Evolutionary conservation across 805 yeast genomes (phyloP).

Genomic region (Myxozyma lipomycoides): DNA sequence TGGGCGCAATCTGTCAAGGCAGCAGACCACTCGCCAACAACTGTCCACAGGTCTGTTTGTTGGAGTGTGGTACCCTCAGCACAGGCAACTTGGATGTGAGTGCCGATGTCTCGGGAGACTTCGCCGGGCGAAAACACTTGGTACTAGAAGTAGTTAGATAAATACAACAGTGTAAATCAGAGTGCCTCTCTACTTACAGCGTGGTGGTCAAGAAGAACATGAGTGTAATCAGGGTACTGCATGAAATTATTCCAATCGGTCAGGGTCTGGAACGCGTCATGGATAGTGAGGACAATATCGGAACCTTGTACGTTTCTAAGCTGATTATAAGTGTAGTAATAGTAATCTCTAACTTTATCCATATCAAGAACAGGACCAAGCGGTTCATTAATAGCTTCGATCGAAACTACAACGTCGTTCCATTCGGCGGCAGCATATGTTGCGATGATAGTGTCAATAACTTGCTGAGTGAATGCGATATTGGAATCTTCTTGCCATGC

Average conservation of each 20-base stretch:
- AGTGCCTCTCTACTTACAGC: conserved; percentile 4
- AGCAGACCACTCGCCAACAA: conserved; percentile 86
- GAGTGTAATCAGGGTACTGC: conserved; percentile 48
- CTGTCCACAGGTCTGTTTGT: conserved; percentile 49
- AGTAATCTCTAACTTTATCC: conserved; percentile 55
- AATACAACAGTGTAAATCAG: conserved; percentile 32
- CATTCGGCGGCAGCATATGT: conserved; percentile 62
- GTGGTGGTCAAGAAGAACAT: conserved; percentile 81
- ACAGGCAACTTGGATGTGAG: conserved; percentile 57
- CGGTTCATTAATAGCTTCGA: conserved; percentile 85
- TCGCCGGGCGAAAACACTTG: conserved; percentile 72
- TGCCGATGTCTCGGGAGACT: conserved; percentile 54
- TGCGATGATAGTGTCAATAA: conserved; percentile 49
- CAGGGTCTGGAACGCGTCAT: conserved; percentile 68
- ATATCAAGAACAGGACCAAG: conserved; percentile 64
- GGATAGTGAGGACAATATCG: conserved; percentile 52
- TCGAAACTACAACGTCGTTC: conserved; percentile 70
- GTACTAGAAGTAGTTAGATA: conserved; percentile 43
- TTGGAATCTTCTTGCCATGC: conserved; percentile 54
- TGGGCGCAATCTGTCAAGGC: conserved; percentile 88
- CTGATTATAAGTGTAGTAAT: conserved; percentile 55
- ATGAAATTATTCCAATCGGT: conserved; percentile 62
- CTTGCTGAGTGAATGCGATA: conserved; percentile 50
- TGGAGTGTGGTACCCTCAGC: conserved; percentile 45
- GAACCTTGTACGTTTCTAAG: conserved; percentile 53